Percentiles rank a stretch among this genome's conserved stretches.
phyloP scores from a whole-genome alignment of 345 rosid genomes.

The Citrus australasica region DNA sequence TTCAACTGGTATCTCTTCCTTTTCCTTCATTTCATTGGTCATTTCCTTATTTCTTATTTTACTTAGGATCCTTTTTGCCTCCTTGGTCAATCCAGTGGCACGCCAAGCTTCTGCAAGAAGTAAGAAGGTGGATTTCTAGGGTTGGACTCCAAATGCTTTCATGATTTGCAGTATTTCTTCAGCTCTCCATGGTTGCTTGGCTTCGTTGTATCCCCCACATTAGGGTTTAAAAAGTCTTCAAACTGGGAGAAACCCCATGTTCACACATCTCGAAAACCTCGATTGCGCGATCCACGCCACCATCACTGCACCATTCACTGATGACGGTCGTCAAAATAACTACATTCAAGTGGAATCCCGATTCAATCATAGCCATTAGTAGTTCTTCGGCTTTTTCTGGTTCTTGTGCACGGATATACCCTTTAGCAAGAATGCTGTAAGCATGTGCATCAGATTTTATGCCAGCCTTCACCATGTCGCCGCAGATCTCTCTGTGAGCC shows the following conservation, averaged over 20 bases:
- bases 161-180: slow-evolving; percentile 55
- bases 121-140: slow-evolving; percentile 44
- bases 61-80: slow-evolving; percentile 41
- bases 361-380: slow-evolving; percentile 36
- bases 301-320: slow-evolving; percentile 59
- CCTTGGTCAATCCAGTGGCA: slow-evolving; percentile 48
- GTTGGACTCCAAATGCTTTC: slow-evolving; percentile 49
- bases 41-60: slow-evolving; percentile 24
- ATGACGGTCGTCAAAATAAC: slow-evolving; percentile 57
- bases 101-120: slow-evolving; percentile 54
- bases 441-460: slow-evolving; percentile 53
- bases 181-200: slow-evolving; percentile 66
- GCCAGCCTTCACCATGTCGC: slow-evolving; percentile 57
- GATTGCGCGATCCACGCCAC: slow-evolving; percentile 49
- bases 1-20: slow-evolving; percentile 33
- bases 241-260: slow-evolving; percentile 47
- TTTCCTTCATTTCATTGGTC: slow-evolving; percentile 8
- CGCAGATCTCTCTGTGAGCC: slow-evolving; percentile 50
- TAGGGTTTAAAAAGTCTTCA: slow-evolving; percentile 54
- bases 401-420: slow-evolving; percentile 55
- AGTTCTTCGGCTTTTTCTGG: slow-evolving; percentile 52
- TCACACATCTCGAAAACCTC: slow-evolving; percentile 50
- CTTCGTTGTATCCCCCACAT: slow-evolving; percentile 51
- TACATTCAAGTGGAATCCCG: slow-evolving; percentile 39
- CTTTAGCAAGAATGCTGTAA: slow-evolving; percentile 61